Evolutionary conservation across 2,329 filamentous ascomycete species (phyloP), one percentile per base, ranked within the genome.

Genomic region (Cladosporium sp.): DNA sequence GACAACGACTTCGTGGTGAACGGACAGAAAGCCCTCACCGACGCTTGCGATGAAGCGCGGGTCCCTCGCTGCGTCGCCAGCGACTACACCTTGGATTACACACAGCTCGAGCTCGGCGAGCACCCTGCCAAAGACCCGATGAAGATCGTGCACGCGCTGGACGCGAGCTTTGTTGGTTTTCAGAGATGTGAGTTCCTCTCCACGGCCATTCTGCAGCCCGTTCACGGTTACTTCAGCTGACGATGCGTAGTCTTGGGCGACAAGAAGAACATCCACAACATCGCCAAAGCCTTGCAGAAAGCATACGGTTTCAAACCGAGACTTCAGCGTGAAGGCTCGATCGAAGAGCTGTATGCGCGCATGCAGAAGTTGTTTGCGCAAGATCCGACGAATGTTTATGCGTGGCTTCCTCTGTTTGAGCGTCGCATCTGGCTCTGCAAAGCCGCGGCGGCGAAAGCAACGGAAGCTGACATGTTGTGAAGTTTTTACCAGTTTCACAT

Each of bases 31-130:
- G 50, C 71, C 0, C 74, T 82, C 6, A 77, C 82, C 37, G 80
- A 82, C 65, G 75, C 77, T 1, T 80, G 78, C 65, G 76, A 76
- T 1, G 71, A 65, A 2, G 73, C 71, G 2, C 67, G 69, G 0
- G 78, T 81, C 7, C 68, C 74, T 21, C 73, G 80, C 1, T 82
- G 80, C 66, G 69, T 82, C 10, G 78, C 79, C 2, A 77, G 76
- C 40, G 80, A 82, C 69, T 82, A 72, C 68, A 66, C 73, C 0
- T 31, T 82, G n/a, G 80, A 81, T 63, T 82, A 76, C 63, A 76
- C 73, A 21, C 78, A 78, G 64, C 72, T 81, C 6, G 64, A 77
- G 55, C 66, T 75, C 3, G 79, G 80, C 6, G 66, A 80, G 53
- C 71, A 78, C 6, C 74, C 74, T 35, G 65, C 72, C 1, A 81